A percentile compares a stretch with the other conserved stretches of the same genome.
Evolutionary conservation across 768 basidiomycete genomes (phyloP).

Genomic region (Trametes cingulata): DNA sequence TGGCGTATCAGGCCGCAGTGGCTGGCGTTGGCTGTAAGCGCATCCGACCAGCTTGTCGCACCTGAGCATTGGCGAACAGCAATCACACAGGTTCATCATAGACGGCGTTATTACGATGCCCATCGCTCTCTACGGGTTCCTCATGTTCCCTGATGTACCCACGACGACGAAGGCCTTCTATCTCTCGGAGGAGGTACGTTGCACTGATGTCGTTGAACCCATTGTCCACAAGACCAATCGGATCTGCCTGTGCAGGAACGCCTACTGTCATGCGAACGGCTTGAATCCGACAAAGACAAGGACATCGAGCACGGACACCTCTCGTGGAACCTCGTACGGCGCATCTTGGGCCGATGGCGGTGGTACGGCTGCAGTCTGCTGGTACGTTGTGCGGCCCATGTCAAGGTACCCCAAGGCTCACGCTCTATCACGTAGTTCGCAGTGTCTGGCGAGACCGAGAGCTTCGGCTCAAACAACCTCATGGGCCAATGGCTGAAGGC

Average conservation of each 20-base stretch:
- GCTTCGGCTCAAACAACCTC: conserved; percentile 68
- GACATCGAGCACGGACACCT: conserved; percentile 45
- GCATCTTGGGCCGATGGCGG: conserved; percentile 60
- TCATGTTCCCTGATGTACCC: conserved; percentile 73
- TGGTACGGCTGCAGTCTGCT: conserved; percentile 70
- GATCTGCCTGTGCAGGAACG: conserved; percentile 46
- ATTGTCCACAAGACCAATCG: neutral
- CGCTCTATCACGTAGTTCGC: conserved; percentile 48
- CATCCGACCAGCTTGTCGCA: no score
- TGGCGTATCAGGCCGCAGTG: conserved; percentile 53
- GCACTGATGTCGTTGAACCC: neutral
- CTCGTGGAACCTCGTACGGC: conserved; percentile 47
- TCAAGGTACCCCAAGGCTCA: neutral
- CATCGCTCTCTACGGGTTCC: conserved; percentile 69
- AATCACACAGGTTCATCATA: conserved; percentile 53
- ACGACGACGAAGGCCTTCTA: conserved; percentile 64
- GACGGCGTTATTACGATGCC: conserved; percentile 73
- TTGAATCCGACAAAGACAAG: conserved; percentile 37
- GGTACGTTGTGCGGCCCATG: conserved; percentile 33
- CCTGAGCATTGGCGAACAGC: neutral
- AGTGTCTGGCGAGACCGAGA: conserved; percentile 66
- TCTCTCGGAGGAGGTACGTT: conserved; percentile 53
- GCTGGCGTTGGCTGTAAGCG: conserved; percentile 68
- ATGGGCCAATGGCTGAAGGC: conserved; percentile 75
- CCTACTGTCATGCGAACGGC: conserved; percentile 49